Evolutionary conservation across 139 green algal species (phyloP), one percentile per base, ranked within the genome.

Genomic region (Chara braunii): DNA sequence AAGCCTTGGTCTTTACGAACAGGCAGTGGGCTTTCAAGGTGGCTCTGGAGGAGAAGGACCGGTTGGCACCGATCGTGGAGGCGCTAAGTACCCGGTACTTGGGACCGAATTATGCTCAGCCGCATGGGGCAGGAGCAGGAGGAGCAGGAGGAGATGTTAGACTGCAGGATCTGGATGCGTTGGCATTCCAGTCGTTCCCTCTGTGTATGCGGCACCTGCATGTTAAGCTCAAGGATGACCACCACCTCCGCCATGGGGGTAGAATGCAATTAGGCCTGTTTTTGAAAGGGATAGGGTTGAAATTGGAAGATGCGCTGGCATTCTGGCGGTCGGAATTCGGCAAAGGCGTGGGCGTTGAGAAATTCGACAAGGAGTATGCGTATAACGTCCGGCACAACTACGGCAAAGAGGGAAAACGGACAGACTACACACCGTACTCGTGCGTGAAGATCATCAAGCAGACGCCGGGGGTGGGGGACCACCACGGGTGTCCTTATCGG

Each of bases 331-430:
- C 74, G 0, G 79, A 88, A 51, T 95, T 96, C 75, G 80, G 80
- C 22, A 79, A 87, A 8, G 77, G 75, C 9, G 68, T 75, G 18
- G 53, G 62, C 18, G 78, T 45, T 0, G 92, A 98, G 28, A 85
- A 90, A 60, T 99, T 96, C 58, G 84, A 97, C 57, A 97, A 97
- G 84, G 70, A 95, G 70, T 95, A 97, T 79, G 75, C 85, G 12
- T 99, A 99, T 84, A 88, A 85, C 69, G 80, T 99, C 14, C 82
- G 93, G n/a, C 85, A 98, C 82, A 94, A 94, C 68, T 98, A 96
- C 68, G 93, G 89, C 51, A 89, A 94, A 77, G 91, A 97, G 84
- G 91, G 91, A 54, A 94, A 94, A 75, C 80, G 90, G 24, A 75
- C 81, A 23, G 85, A 97, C 76, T 97, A 94, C 83, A 91, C 85